A percentile compares a stretch with the other conserved stretches of the same genome.
Evolutionary conservation across 83 land plant species (phyloP).

Genomic region (Thuja plicata): DNA sequence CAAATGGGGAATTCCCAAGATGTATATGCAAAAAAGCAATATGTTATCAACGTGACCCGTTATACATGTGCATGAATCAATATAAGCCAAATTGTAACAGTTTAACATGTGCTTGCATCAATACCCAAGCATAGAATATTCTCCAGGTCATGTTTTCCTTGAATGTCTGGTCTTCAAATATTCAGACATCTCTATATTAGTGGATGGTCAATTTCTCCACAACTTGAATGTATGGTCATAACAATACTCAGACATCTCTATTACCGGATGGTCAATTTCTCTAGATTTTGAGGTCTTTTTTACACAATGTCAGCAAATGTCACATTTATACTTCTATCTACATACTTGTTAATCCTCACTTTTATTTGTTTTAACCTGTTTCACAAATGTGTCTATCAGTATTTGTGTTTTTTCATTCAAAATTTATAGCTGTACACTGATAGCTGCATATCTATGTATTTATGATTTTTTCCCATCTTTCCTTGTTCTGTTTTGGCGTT

Average conservation of each 20-base stretch:
- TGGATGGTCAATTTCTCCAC: not conserved
- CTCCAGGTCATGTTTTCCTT: not conserved
- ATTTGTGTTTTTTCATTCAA: too few species aligned
- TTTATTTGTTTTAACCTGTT: too few species aligned
- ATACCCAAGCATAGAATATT: not conserved
- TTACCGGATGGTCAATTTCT: not conserved
- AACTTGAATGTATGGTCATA: not conserved
- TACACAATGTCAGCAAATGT: not conserved
- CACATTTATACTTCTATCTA: not conserved
- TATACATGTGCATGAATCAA: not conserved
- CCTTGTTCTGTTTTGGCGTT: not conserved
- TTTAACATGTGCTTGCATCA: not conserved
- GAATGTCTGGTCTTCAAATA: not conserved
- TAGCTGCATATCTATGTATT: not conserved
- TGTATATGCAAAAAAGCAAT: too few species aligned
- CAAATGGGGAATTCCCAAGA: too few species aligned
- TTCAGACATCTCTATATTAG: not conserved
- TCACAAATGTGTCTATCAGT: not conserved
- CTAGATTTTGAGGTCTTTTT: not conserved
- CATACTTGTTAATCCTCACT: too few species aligned
- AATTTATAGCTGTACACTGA: not conserved
- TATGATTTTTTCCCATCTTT: not conserved
- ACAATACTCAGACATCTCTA: not conserved
- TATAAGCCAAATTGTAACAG: not conserved
- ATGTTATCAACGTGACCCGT: not conserved